Base-by-base conservation (phyloP, 352 stramenopile genomes). In the Globisporangium splendens region DNA sequence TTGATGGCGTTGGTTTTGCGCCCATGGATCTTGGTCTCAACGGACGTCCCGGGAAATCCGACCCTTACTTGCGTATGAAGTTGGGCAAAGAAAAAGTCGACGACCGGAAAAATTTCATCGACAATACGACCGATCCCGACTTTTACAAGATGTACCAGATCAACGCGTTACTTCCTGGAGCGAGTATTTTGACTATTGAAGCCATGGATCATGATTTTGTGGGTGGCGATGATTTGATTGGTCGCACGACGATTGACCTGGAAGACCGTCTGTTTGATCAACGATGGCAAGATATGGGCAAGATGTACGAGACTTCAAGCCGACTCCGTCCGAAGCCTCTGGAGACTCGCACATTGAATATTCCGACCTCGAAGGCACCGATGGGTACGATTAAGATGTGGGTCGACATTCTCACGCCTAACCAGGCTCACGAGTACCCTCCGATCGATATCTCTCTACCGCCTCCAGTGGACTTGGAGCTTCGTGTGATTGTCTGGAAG, bases 401-500 rank as follows among this genome's bases (percentile, higher is more conserved):
- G 91, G 62, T 98, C 22, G 93, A 98, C 51, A 97, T 98, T 66
- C 60, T 98, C 31, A 91, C 75, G 17, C 70, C 78, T 3, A 70
- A 63, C 0, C 76, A 97, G 61, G 79, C 89, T 1, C 72, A 87
- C 28, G 85, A 89, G 53, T 95, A 93, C 55, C 74, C 88, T 2
- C 56, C 82, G 20, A 75, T 96, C 18, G 86, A 97, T 57, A 92
- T 97, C 59, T 85, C 81, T 8, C 60, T 95, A 43, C 88, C 91
- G 7, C 82, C 83, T 10, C 78, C 86, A 3, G 69, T 91, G 1
- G 79, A 94, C 33, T 96, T 94, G 77, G 89, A 98, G 66, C 73
- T 98, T n/a, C 86, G 93, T 38, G 84, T 98, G 4, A 77, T 98
- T 12, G 73, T 97, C 8, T 98, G 93, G 93, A 96, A 95, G 55